Evolutionary conservation across 345 rosid species (phyloP).

Genomic region (Rhodomyrtus tomentosa): DNA sequence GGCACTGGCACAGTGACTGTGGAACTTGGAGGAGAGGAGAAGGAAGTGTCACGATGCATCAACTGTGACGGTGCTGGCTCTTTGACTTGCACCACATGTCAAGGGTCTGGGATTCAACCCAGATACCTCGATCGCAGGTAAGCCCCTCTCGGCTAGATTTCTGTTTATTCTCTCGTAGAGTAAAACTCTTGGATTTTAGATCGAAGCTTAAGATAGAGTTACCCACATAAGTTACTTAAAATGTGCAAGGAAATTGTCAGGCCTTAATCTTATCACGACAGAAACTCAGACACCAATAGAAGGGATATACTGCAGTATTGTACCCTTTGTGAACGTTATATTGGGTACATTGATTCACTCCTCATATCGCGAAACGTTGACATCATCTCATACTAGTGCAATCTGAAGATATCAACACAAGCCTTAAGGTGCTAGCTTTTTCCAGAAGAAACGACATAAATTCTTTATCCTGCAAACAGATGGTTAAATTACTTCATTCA

Average conservation of each 20-base stretch:
- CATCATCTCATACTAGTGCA: background rate
- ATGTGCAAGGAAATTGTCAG: background rate
- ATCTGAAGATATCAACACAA: background rate
- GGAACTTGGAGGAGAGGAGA: conserved; percentile 73
- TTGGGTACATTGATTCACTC: background rate
- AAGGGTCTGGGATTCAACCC: conserved; percentile 92
- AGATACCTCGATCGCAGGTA: conserved; percentile 98
- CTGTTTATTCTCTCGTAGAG: background rate
- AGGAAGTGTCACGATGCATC: conserved; percentile 67
- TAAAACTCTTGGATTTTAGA: background rate
- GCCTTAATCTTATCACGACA: background rate
- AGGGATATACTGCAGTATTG: background rate
- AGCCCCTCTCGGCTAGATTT: background rate
- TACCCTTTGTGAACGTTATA: background rate
- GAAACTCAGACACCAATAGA: background rate
- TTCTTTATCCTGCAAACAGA: background rate
- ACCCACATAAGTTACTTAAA: background rate
- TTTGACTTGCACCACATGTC: conserved; percentile 92
- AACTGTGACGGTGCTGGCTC: conserved; percentile 83
- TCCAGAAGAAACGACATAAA: background rate
- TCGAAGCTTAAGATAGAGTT: background rate
- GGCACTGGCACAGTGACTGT: conserved; percentile 60
- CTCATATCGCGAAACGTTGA: background rate
- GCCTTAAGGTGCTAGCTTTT: background rate
- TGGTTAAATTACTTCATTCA: background rate